Conservation (phyloP, 1,284 basidiomycete genomes). For the Inonotus hispidus region DNA sequence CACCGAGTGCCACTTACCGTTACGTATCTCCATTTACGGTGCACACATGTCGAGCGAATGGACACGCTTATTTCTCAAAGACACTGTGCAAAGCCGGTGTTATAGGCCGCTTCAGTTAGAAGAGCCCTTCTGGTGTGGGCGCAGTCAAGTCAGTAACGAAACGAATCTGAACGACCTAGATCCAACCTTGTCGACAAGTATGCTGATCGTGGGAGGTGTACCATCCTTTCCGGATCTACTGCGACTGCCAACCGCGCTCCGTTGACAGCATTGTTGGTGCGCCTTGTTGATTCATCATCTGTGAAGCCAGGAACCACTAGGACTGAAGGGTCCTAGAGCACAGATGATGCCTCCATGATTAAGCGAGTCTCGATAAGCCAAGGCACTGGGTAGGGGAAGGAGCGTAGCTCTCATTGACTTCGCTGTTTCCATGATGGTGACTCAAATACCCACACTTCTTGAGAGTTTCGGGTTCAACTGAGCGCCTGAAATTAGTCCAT, state of each 20-base stretch:
- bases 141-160: slow-evolving; percentile 38
- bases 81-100: slow-evolving; percentile 27
- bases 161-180: slow-evolving; percentile 29
- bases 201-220: slow-evolving; percentile 30
- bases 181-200: slow-evolving; percentile 26
- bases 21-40: slow-evolving; percentile 35
- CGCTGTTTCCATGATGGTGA: slow-evolving; percentile 37
- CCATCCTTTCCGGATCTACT: slow-evolving; percentile 27
- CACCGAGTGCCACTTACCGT: slow-evolving; percentile 22
- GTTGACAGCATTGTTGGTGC: slow-evolving; percentile 23
- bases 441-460: slow-evolving; percentile 33
- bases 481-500: slow-evolving; percentile 25
- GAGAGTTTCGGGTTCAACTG: too few species aligned
- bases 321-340: slow-evolving; percentile 32
- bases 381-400: not conserved
- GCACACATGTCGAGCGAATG: slow-evolving; percentile 24
- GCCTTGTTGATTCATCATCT: slow-evolving; percentile 38
- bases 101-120: too few species aligned
- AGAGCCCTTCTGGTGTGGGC: too few species aligned
- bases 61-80: slow-evolving; percentile 25
- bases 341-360: slow-evolving; percentile 39
- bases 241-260: slow-evolving; percentile 28
- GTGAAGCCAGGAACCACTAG: slow-evolving; percentile 31
- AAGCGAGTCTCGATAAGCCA: not conserved
- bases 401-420: slow-evolving; percentile 31